These are phyloP conservation scores for Penicillium manginii DNA, from an alignment of 495 filamentous ascomycete genomes.

Conservation along the genomic window DNA sequence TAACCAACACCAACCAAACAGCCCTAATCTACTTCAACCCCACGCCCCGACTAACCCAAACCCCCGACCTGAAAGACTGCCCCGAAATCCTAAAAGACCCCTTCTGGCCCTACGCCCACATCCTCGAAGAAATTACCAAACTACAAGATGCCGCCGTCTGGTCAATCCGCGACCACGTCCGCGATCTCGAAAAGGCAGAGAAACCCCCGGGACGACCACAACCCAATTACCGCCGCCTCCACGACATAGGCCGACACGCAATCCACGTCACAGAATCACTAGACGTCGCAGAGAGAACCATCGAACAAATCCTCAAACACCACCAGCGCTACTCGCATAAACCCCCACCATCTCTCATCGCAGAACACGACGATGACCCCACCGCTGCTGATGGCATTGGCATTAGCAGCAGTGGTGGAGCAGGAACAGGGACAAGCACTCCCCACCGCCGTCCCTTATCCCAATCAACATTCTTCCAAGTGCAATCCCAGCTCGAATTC, in stretches of 20 bases:
- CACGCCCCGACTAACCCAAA: neutral
- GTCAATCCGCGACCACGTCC: slow-evolving; percentile 29
- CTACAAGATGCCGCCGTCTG: slow-evolving; percentile 32
- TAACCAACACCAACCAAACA: slow-evolving; percentile 22
- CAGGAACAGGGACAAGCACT: no score
- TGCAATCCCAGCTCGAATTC: slow-evolving; percentile 12
- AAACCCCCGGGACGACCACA: neutral
- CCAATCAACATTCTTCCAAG: neutral
- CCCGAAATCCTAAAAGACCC: slow-evolving; percentile 18
- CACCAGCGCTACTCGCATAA: slow-evolving; percentile 20
- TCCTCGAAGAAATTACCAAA: slow-evolving; percentile 20
- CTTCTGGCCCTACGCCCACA: slow-evolving; percentile 24
- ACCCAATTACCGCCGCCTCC: slow-evolving; percentile 44
- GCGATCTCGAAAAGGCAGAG: slow-evolving; percentile 24
- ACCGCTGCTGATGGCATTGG: neutral
- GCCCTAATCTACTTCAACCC: slow-evolving; percentile 41
- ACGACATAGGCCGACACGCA: slow-evolving; percentile 53
- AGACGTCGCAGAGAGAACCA: slow-evolving; percentile 36
- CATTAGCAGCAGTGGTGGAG: neutral
- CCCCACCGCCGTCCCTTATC: no score
- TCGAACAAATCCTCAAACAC: slow-evolving; percentile 40
- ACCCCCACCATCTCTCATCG: neutral
- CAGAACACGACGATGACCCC: neutral
- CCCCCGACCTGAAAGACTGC: neutral
- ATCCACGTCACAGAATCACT: slow-evolving; percentile 52